Percentiles rank a stretch among this genome's conserved stretches.
phyloP scores from a whole-genome alignment of 2,329 filamentous ascomycete species.

The Ramularia collo-cygni region DNA sequence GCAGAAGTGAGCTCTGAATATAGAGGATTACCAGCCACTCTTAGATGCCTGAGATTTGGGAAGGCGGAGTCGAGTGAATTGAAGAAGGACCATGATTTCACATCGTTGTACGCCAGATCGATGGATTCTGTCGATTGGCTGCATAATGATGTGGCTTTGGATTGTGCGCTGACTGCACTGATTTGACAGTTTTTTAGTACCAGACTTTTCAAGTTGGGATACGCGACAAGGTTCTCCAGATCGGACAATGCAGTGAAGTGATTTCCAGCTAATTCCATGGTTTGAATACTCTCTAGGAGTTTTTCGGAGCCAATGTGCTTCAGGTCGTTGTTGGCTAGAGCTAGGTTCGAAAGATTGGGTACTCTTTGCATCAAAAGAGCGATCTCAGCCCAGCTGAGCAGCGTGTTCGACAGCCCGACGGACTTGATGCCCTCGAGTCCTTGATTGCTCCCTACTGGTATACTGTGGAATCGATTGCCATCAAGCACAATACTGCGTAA shows the following conservation, averaged over 20 bases:
- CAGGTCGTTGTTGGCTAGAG: slow-evolving; percentile 35
- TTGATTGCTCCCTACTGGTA: background rate
- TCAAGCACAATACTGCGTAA: slow-evolving; percentile 41
- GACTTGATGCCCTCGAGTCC: slow-evolving; percentile 9
- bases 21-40: slow-evolving; percentile 80
- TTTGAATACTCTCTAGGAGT: slow-evolving; percentile 50
- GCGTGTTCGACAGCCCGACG: slow-evolving; percentile 45
- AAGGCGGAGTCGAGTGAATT: slow-evolving; percentile 60
- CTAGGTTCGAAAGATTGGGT: slow-evolving; percentile 50
- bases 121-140: slow-evolving; percentile 32
- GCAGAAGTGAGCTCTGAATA: slow-evolving; percentile 52
- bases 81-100: slow-evolving; percentile 63
- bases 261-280: slow-evolving; percentile 67
- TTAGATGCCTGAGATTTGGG: slow-evolving; percentile 66
- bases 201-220: slow-evolving; percentile 46
- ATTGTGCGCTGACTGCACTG: slow-evolving; percentile 28
- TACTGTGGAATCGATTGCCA: slow-evolving; percentile 60
- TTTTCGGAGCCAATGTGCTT: slow-evolving; percentile 26
- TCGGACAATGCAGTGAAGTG: slow-evolving; percentile 55
- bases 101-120: slow-evolving; percentile 41
- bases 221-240: slow-evolving; percentile 52
- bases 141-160: slow-evolving; percentile 20
- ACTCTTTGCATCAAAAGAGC: slow-evolving; percentile 41
- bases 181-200: slow-evolving; percentile 72
- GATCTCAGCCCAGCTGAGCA: slow-evolving; percentile 35